phyloP scores from a whole-genome alignment of 2,329 filamentous ascomycete genomes.

The Pyrenochaeta sp. region DNA sequence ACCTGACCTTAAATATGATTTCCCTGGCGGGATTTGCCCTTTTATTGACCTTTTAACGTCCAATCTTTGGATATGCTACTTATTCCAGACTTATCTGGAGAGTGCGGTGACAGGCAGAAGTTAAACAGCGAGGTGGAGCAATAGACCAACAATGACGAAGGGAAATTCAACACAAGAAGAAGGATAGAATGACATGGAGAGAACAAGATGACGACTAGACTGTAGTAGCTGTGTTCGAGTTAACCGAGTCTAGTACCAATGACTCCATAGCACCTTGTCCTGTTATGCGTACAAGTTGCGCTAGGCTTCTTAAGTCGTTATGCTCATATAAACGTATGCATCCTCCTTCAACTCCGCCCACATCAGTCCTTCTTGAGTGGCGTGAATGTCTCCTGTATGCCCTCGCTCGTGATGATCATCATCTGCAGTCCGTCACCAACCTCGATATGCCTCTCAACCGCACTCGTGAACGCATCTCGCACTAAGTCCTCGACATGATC shows the following conservation, averaged over 20 bases:
- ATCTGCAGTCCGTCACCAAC: conserved; percentile 97
- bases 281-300: conserved; percentile 28
- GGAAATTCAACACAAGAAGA: not conserved
- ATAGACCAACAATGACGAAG: not conserved
- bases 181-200: not conserved
- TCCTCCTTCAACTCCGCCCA: conserved; percentile 25
- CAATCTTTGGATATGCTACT: too few relatives aligned
- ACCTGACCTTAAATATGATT: too few relatives aligned
- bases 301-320: conserved; percentile 39
- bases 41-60: too few relatives aligned
- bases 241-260: not conserved
- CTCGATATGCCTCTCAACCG: conserved; percentile 98
- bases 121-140: not conserved
- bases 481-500: conserved; percentile 84
- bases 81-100: too few relatives aligned
- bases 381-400: conserved; percentile 84
- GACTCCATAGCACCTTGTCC: not conserved
- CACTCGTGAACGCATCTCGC: conserved; percentile 97
- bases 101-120: not conserved
- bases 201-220: not conserved
- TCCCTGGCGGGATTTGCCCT: too few relatives aligned
- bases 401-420: conserved; percentile 87
- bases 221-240: not conserved
- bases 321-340: conserved; percentile 49
- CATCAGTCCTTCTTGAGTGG: conserved; percentile 73